Evolutionary conservation across 495 filamentous ascomycete species (phyloP).

Genomic region (Lindgomyces ingoldianus): DNA sequence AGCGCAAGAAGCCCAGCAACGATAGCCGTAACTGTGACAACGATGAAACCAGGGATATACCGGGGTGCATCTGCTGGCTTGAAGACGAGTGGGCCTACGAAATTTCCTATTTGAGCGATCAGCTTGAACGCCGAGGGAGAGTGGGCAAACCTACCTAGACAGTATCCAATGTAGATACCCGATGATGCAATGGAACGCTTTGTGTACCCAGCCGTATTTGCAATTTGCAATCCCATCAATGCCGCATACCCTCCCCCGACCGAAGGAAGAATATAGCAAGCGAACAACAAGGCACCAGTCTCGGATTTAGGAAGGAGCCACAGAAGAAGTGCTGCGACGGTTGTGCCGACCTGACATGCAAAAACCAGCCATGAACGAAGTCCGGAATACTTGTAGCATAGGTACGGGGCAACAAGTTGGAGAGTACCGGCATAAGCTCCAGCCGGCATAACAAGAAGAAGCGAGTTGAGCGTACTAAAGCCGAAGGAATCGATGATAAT

Average conservation of each 20-base stretch:
- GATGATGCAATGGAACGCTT: constrained; percentile 46
- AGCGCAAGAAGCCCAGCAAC: constrained; percentile 39
- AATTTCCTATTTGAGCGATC: constrained; percentile 18
- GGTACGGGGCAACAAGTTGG: constrained; percentile 42
- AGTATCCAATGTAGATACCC: constrained; percentile 49
- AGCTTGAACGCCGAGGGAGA: too few species aligned
- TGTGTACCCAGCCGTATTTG: constrained; percentile 52
- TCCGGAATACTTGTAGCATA: constrained; percentile 34
- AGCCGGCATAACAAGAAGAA: constrained; percentile 48
- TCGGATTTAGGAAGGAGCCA: constrained; percentile 41
- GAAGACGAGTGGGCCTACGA: constrained; percentile 45
- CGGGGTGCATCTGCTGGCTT: constrained; percentile 37
- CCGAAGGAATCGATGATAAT: constrained; percentile 51
- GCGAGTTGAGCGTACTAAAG: constrained; percentile 48
- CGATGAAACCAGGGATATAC: constrained; percentile 46
- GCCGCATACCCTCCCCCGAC: constrained; percentile 35
- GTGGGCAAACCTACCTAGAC: constrained; percentile 40
- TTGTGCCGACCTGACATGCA: constrained; percentile 26
- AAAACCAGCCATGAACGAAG: constrained; percentile 25
- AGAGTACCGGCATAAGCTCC: constrained; percentile 45
- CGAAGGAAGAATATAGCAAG: constrained; percentile 44
- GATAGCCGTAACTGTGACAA: constrained; percentile 45
- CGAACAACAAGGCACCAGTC: constrained; percentile 48
- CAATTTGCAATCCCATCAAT: constrained; percentile 49
- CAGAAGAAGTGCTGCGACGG: constrained; percentile 42